A percentile compares a stretch with the other conserved stretches of the same genome.
phyloP scores from a whole-genome alignment of 164 flowering plant species.

The grape (Vitis vinifera) region DNA sequence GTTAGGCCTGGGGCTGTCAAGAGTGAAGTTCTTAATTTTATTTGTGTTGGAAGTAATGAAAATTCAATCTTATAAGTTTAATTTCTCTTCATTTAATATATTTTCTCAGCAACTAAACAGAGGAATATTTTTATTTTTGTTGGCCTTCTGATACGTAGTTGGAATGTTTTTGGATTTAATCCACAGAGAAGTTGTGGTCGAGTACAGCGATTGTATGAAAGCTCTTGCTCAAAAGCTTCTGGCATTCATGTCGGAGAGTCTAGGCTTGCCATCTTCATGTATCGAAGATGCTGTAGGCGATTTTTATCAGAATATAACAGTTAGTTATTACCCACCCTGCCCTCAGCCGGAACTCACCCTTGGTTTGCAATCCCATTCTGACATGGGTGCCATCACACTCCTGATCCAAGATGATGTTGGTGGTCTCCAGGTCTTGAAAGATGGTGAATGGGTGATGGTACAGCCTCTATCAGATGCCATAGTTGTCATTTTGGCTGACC shows the following conservation, averaged over 20 bases:
- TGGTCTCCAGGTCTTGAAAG: conserved; percentile 79
- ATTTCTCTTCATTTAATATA: no score
- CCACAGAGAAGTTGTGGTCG: conserved; percentile 43
- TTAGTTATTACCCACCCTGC: conserved; percentile 91
- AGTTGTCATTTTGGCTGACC: conserved; percentile 81
- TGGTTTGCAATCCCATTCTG: conserved; percentile 93
- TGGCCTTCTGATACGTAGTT: no score
- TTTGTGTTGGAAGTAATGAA: no score
- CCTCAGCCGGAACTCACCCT: conserved; percentile 93
- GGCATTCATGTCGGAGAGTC: conserved; percentile 59
- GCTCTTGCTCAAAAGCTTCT: conserved; percentile 60
- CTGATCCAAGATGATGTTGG: conserved; percentile 85
- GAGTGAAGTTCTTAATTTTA: no score
- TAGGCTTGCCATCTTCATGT: conserved; percentile 53
- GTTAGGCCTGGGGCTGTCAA: no score
- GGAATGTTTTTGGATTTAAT: no score
- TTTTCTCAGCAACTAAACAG: no score
- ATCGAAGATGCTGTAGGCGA: conserved; percentile 77
- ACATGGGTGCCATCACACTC: conserved; percentile 84
- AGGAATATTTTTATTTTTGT: no score
- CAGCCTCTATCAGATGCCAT: conserved; percentile 72
- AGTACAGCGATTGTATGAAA: conserved; percentile 67
- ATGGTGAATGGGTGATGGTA: conserved; percentile 70
- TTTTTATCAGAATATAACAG: conserved; percentile 80
- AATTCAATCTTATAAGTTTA: no score